These are phyloP conservation scores for Tagetes erecta DNA, from an alignment of 129 eudicot genomes.

Conservation along the genomic window DNA sequence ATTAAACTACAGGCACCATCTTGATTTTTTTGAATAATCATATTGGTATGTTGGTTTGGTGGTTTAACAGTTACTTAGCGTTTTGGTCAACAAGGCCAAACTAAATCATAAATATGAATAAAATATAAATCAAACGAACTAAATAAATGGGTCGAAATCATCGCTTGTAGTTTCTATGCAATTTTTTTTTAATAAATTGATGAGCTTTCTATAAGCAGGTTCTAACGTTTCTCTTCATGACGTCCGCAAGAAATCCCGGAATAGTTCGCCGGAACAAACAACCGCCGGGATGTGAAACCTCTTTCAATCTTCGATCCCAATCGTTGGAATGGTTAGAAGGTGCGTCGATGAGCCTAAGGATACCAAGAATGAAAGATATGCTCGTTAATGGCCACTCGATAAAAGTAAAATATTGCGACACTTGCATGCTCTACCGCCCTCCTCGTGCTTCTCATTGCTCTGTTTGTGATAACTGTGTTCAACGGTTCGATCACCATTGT, in stretches of 20 bases:
- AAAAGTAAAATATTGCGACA: slow-evolving; percentile 72
- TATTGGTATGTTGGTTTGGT: too few species aligned
- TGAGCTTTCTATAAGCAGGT: slow-evolving; percentile 39
- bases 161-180: not conserved
- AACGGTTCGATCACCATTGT: slow-evolving; percentile 89
- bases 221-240: slow-evolving; percentile 65
- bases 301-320: slow-evolving; percentile 22
- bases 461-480: slow-evolving; percentile 79
- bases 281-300: slow-evolving; percentile 46
- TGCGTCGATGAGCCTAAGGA: slow-evolving; percentile 35
- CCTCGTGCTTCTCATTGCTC: slow-evolving; percentile 94
- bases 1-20: not conserved
- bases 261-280: slow-evolving; percentile 59
- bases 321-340: slow-evolving; percentile 56
- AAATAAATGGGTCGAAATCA: not conserved
- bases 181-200: slow-evolving; percentile 7
- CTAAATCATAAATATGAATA: too few species aligned
- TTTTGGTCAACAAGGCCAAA: too few species aligned
- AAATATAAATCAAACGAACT: not conserved
- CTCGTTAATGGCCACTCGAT: slow-evolving; percentile 60
- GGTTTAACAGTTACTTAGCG: not conserved
- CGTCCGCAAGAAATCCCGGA: slow-evolving; percentile 77
- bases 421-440: slow-evolving; percentile 80
- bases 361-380: slow-evolving; percentile 70
- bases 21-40: too few species aligned